These are phyloP conservation scores for Triangularia verruculosa DNA, from an alignment of 2,329 filamentous ascomycete species.

Conservation along the genomic window DNA sequence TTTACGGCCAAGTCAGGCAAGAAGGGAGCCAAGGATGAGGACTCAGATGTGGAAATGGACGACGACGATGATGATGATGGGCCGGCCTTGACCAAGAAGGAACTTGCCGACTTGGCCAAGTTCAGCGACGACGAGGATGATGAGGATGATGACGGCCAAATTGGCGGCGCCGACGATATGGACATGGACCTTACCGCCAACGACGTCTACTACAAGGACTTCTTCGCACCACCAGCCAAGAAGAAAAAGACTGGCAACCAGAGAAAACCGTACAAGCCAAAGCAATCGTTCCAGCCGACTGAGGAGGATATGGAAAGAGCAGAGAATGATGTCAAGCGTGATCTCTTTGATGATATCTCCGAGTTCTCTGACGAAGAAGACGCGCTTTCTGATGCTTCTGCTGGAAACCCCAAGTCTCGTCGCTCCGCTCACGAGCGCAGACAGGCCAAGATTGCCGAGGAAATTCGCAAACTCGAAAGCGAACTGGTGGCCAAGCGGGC, in stretches of 20 bases:
- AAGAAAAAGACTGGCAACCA: constrained; percentile 56
- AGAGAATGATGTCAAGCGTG: constrained; percentile 82
- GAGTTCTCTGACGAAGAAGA: constrained; percentile 64
- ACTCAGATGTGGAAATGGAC: constrained; percentile 31
- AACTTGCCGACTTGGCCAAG: constrained; percentile 70
- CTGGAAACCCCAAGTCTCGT: constrained; percentile 67
- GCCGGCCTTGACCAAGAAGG: constrained; percentile 78
- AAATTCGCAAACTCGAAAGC: constrained; percentile 88
- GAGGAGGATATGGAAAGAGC: constrained; percentile 73
- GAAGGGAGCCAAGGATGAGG: constrained; percentile 33
- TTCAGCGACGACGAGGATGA: constrained; percentile 61
- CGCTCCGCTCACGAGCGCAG: constrained; percentile 82
- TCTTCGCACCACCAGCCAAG: constrained; percentile 80
- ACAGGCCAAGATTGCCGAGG: constrained; percentile 79
- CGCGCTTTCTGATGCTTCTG: constrained; percentile 62
- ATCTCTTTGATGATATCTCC: constrained; percentile 80
- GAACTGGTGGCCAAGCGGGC: constrained; percentile 85
- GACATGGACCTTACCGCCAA: constrained; percentile 69
- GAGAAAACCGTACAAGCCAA: constrained; percentile 39
- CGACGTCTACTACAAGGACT: constrained; percentile 86
- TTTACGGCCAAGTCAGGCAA: constrained; percentile 40
- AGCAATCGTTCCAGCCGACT: constrained; percentile 45
- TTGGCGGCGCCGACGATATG: constrained; percentile 58
- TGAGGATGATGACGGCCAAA: constrained; percentile 61
- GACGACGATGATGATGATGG: constrained; percentile 61